Percentiles rank a stretch among this genome's conserved stretches.
These are phyloP conservation scores for Fagus sylvatica DNA, from an alignment of 306 rosid species.

Conservation along the genomic window DNA sequence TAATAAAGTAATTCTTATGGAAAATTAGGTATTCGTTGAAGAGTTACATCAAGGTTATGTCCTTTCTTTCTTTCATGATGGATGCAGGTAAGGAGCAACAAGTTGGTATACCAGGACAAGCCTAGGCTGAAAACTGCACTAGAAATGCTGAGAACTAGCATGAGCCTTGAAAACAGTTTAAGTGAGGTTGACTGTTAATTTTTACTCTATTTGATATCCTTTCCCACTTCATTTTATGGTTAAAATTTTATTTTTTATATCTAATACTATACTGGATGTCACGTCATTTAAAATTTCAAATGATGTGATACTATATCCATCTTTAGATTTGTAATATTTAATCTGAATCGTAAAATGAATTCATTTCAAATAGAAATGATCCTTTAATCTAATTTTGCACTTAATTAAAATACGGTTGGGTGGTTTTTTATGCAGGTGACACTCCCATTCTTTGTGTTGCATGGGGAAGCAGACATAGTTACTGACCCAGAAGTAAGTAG, in stretches of 20 bases:
- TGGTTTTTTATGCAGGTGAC: constrained; percentile 43
- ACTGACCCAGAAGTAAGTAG: constrained; percentile 95
- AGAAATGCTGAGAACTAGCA: constrained; percentile 78
- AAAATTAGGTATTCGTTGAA: background rate
- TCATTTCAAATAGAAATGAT: too few relatives aligned
- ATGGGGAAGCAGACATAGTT: constrained; percentile 87
- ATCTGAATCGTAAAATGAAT: too few relatives aligned
- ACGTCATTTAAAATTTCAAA: too few relatives aligned
- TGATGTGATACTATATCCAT: too few relatives aligned
- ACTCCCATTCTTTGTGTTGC: constrained; percentile 78
- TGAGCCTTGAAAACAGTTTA: constrained; percentile 55
- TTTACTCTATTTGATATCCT: background rate
- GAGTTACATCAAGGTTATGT: background rate
- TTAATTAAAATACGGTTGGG: background rate
- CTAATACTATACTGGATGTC: too few relatives aligned
- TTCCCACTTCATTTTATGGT: too few relatives aligned
- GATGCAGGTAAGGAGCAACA: constrained; percentile 70
- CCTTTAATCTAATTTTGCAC: background rate
- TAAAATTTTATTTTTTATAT: too few relatives aligned
- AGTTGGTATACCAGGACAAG: constrained; percentile 80
- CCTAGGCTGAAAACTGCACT: constrained; percentile 83
- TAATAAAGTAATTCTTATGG: too few relatives aligned
- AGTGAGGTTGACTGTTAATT: constrained; percentile 43
- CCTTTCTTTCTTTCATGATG: background rate
- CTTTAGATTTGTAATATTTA: too few relatives aligned